These are phyloP conservation scores for Gossypium lobatum DNA, from an alignment of 441 rosid genomes.

Conservation along the genomic window DNA sequence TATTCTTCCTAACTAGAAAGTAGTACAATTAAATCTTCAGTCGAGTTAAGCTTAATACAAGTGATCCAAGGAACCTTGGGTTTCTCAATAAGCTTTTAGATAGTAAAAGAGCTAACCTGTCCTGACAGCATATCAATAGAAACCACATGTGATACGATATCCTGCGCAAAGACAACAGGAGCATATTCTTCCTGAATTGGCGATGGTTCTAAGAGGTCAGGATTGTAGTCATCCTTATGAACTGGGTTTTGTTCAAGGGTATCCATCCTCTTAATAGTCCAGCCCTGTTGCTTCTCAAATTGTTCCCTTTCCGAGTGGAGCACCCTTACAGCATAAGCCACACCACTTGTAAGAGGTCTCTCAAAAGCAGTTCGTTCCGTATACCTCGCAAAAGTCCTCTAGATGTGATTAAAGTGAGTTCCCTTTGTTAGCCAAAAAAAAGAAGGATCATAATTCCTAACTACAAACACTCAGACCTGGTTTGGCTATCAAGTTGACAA, in stretches of 20 bases:
- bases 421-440: constrained; percentile 4
- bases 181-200: constrained; percentile 87
- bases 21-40: background rate
- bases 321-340: constrained; percentile 87
- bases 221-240: constrained; percentile 62
- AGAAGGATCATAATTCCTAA: background rate
- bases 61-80: background rate
- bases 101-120: constrained; percentile 42
- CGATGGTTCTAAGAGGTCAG: constrained; percentile 57
- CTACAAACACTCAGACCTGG: constrained; percentile 14
- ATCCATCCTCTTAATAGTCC: constrained; percentile 84
- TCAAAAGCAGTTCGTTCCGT: constrained; percentile 89
- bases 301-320: constrained; percentile 81
- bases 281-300: constrained; percentile 85
- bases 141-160: constrained; percentile 73
- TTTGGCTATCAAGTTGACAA: background rate
- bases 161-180: constrained; percentile 93
- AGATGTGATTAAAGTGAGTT: constrained; percentile 34
- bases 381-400: constrained; percentile 84
- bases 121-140: constrained; percentile 91
- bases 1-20: background rate
- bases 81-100: background rate
- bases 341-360: constrained; percentile 92
- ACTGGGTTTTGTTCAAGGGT: constrained; percentile 61
- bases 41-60: background rate